Percentiles rank a stretch among this genome's conserved stretches.
These are phyloP conservation scores for Cadophora sp. DNA, from an alignment of 2,329 filamentous ascomycete genomes.

Conservation along the genomic window DNA sequence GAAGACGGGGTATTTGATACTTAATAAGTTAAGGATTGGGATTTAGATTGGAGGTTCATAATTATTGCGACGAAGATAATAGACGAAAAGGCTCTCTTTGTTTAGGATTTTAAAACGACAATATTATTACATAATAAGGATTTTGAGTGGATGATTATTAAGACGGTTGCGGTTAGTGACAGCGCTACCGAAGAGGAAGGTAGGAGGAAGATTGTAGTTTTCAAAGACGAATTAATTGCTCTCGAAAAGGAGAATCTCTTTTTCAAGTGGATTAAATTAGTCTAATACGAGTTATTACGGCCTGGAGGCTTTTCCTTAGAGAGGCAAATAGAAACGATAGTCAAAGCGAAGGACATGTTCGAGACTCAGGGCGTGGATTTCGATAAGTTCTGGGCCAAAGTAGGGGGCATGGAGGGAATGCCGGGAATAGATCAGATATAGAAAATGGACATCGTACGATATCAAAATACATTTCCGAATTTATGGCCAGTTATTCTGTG, in stretches of 20 bases:
- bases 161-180: constrained; percentile 58
- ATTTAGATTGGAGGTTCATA: constrained; percentile 87
- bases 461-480: not conserved
- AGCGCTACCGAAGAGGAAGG: constrained; percentile 65
- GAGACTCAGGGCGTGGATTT: constrained; percentile 79
- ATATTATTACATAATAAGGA: constrained; percentile 73
- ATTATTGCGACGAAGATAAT: constrained; percentile 73
- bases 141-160: constrained; percentile 75
- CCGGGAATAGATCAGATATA: constrained; percentile 52
- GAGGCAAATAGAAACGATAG: constrained; percentile 73
- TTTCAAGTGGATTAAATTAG: constrained; percentile 90
- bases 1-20: constrained; percentile 88
- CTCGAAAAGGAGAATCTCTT: constrained; percentile 90
- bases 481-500: too few species aligned
- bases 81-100: constrained; percentile 61
- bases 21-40: constrained; percentile 86
- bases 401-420: constrained; percentile 66
- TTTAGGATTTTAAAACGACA: constrained; percentile 74
- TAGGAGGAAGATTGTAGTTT: constrained; percentile 77
- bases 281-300: constrained; percentile 83
- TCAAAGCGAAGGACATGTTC: constrained; percentile 79
- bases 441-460: not conserved
- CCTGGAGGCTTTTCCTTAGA: constrained; percentile 81
- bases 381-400: constrained; percentile 77
- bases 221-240: constrained; percentile 75